Evolutionary conservation across 2,329 filamentous ascomycete genomes (phyloP), one percentile per base, ranked within the genome.

Genomic region (Triangularia verruculosa): DNA sequence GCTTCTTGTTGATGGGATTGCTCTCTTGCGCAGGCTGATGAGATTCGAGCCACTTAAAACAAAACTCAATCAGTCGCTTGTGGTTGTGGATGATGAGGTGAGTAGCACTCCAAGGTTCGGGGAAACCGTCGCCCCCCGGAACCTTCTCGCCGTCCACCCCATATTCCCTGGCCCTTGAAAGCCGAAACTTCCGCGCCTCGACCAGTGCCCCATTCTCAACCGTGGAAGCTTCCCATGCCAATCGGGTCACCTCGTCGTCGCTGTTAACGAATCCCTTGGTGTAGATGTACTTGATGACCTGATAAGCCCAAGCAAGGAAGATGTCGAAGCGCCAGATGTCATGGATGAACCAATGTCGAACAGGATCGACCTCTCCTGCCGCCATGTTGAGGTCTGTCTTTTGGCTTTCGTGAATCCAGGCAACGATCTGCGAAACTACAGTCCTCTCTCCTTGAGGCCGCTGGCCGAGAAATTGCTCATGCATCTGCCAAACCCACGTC

Each of bases 281-380:
- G 70, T 89, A 89, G 63, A 89, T 80, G 62, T 89, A 85, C 73
- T 91, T 91, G 74, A 94, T 88, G 13, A 88, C 87, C 73, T 90
- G 88, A 70, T 87, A 90, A 8, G 90, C 87, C 89, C 91, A 95
- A 0, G 90, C 89, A 56, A 96, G 82, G 52, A 95, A 86, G 62
- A 90, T 81, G 61, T 93, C 87, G 68, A 96, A 82, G 27, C 85
- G 84, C 75, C 86, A 85, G 30, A 93, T 82, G 71, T 93, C 90
- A 69, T 90, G 84, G 66, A 93, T 82, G 72, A 97, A 96, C 87
- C 91, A 97, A 70, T 92, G 88, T n/a, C 93, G 86, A 15, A 97
- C 87, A 7, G 84, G 81, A 72, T 97, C 92, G 9, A 89, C 85
- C 73, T 95, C 89, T n/a, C 87, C 88, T 22, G 83, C 81, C 39